These are phyloP conservation scores for Backusella mclennaniae DNA, from an alignment of 192 early-diverging fungal species.

Conservation along the genomic window DNA sequence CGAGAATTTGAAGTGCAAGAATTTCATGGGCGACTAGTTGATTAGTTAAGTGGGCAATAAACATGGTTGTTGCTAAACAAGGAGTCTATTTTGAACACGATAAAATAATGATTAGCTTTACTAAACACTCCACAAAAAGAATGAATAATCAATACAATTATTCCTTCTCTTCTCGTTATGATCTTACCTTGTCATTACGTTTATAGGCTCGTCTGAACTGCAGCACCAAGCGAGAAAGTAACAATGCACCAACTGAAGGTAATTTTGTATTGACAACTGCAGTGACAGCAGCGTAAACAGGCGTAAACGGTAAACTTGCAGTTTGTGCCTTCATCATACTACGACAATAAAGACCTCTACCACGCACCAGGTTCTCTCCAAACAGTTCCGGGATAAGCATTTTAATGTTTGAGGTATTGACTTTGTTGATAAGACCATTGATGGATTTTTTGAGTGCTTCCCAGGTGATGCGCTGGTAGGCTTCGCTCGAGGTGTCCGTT, in stretches of 20 bases:
- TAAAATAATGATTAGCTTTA: background rate
- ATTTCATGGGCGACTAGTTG: slow-evolving; percentile 89
- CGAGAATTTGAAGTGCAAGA: slow-evolving; percentile 82
- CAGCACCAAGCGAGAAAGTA: slow-evolving; percentile 78
- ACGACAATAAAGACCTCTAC: slow-evolving; percentile 83
- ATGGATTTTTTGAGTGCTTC: slow-evolving; percentile 92
- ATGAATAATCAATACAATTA: background rate
- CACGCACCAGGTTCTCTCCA: slow-evolving; percentile 87
- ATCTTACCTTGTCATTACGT: slow-evolving; percentile 82
- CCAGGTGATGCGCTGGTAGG: slow-evolving; percentile 91
- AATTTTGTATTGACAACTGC: slow-evolving; percentile 94
- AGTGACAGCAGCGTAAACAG: slow-evolving; percentile 85
- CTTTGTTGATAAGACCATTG: slow-evolving; percentile 95
- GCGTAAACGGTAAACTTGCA: slow-evolving; percentile 84
- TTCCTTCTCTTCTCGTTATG: background rate
- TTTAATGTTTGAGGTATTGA: slow-evolving; percentile 89
- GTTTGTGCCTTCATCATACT: slow-evolving; percentile 89
- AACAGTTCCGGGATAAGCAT: slow-evolving; percentile 87
- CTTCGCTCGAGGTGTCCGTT: slow-evolving; percentile 63
- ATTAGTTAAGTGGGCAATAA: slow-evolving; percentile 92
- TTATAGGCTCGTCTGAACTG: slow-evolving; percentile 92
- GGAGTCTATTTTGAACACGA: slow-evolving; percentile 36
- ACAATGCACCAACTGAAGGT: slow-evolving; percentile 85
- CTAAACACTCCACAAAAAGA: background rate
- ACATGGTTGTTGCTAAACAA: slow-evolving; percentile 81